Base-by-base conservation (phyloP, 1,284 basidiomycete species). In the Apiotrichum montevideense region DNA sequence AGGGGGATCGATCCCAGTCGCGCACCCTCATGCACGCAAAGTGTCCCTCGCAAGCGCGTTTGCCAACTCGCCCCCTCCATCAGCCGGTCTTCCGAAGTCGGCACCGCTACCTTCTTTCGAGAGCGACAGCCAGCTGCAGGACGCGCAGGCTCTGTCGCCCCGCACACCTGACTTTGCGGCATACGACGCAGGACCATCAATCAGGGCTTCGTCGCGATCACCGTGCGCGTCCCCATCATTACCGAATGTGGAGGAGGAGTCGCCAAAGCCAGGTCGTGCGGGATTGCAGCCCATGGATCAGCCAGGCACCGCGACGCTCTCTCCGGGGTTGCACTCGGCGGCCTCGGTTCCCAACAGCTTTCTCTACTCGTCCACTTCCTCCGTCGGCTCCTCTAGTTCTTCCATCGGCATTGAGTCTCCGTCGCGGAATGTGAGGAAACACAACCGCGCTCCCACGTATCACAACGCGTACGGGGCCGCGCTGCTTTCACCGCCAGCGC, bases 21-120 rank as follows among this genome's bases (percentile, higher is more conserved):
- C 67, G 11, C 75, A 75, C 46, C 73, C 73, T 1, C 75, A 76
- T 56, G 71, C 75, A 6, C 70, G 75, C 29, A 71, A 75, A 49
- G 60, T 71, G 1, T 72, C 72, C 0, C 48, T 72, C 13, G 62
- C 67, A 13, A 62, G 50, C 43, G 50, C 43, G 33, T 51, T 34
- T 21, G 11, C 50, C 48, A 32, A 41, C 8, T 51, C 50, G n/a
- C 50, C 50, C 5, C 50, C 50, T 9, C 50, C 50, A 10, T 49
- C 47, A 2, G 47, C 47, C 5, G 47, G 47, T 32, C 47, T 40
- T 14, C 46, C 46, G 4, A 5, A 37, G 15, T 49, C 47, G n/a
- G 47, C 47, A 3, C 47, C 47, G 7, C 21, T 49, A 1, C 35
- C 47, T 8, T 13, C 4, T 1, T 21, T 21, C 21, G 46, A 37